Base-by-base conservation (phyloP, 2,329 filamentous ascomycete species). In the Ascocoryne sarcoides region DNA sequence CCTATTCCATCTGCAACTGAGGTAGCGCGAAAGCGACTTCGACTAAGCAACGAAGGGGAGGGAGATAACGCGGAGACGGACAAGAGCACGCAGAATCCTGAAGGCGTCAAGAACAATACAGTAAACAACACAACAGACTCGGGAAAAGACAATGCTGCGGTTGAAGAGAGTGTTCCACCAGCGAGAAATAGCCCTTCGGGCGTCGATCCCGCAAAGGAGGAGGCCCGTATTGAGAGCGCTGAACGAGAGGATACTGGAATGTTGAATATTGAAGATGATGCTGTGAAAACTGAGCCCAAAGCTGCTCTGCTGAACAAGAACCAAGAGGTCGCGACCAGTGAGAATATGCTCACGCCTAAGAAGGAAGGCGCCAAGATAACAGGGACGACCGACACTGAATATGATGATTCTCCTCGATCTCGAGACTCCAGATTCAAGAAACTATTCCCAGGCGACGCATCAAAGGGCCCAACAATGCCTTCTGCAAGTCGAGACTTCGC, bases 1-100 rank as follows among this genome's bases (percentile, higher is more conserved):
- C 80, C 79, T 26, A 65, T 71, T 15, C 73, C 73, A 7, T 70
- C 67, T 8, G 62, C 66, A 17, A 68, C 76, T 42, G 70, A 73
- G 10, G 60, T 70, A 35, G 66, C 69, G 32, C 65, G 64, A 37
- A 82, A 82, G 57, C 76, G 72, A 45, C 62, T 67, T 9, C 72
- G 70, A 49, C 61, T 68, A 35, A 66, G 63, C 29, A 56, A 58
- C 31, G 44, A 45, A 16, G 42, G 45, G 10, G 34, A 18, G 10
- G 38, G 32, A 33, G 42, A 49, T 20, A 43, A 40, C 15, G 20
- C 21, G 18, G 48, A 44, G 10, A 38, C 46, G 20, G 39, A 50
- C 18, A 39, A 46, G n/a, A 47, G 45, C 39, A 34, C 48, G 12
- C 46, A 52, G 28, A 48, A 42, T 36, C 39, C 52, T 12, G 55